Conservation (phyloP, 2,329 filamentous ascomycete species). For the Ophiostoma perfectum region DNA sequence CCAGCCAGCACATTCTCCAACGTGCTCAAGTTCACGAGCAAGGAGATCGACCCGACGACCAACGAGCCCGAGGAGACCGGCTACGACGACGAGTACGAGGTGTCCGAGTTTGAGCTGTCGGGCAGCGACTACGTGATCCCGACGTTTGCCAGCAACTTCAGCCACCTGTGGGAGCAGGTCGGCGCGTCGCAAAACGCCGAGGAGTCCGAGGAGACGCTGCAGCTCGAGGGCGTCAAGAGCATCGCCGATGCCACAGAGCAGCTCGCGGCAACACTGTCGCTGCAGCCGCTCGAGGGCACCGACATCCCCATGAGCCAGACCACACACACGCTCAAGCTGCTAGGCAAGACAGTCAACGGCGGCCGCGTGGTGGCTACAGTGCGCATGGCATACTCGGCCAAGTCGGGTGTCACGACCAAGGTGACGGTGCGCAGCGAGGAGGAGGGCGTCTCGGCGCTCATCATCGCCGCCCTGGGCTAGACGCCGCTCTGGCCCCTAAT, state of each 20-base stretch:
- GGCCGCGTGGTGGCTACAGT: conserved; percentile 83
- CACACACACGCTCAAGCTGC: conserved; percentile 90
- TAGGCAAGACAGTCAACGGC: conserved; percentile 89
- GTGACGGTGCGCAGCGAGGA: conserved; percentile 89
- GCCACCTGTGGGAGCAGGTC: conserved; percentile 90
- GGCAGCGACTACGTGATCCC: conserved; percentile 94
- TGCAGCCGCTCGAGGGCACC: conserved; percentile 91
- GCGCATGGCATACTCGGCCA: conserved; percentile 89
- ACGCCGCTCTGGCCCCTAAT: conserved; percentile 28
- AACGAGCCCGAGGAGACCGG: conserved; percentile 84
- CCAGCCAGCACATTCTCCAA: conserved; percentile 82
- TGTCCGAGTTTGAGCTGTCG: conserved; percentile 83
- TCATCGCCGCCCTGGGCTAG: conserved; percentile 78
- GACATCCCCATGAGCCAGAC: conserved; percentile 83
- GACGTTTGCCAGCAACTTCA: conserved; percentile 90
- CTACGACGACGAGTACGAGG: conserved; percentile 97
- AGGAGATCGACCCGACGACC: conserved; percentile 95
- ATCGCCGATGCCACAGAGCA: conserved; percentile 93
- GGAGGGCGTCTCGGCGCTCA: conserved; percentile 77
- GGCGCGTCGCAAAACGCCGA: conserved; percentile 79
- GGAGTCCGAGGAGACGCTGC: conserved; percentile 85
- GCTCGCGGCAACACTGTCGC: conserved; percentile 75
- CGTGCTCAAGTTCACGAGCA: conserved; percentile 91
- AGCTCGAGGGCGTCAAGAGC: conserved; percentile 80
- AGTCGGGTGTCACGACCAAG: conserved; percentile 93